Evolutionary conservation across 345 rosid genomes (phyloP).

Genomic region (Balakata baccata): DNA sequence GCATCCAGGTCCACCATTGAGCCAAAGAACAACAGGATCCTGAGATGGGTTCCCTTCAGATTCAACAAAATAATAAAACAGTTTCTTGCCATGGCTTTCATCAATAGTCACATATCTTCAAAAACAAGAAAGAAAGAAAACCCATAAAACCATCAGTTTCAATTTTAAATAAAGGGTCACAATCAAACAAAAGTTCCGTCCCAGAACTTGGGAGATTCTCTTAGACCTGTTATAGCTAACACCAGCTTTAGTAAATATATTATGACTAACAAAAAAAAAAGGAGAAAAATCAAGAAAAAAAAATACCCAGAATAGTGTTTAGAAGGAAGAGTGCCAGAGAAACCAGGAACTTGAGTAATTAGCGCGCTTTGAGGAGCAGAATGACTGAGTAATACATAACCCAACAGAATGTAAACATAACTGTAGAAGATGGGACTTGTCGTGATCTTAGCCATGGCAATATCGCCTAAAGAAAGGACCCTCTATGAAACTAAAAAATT

Average conservation of each 20-base stretch:
- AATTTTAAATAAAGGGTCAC: neutral
- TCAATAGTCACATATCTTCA: slow-evolving; percentile 68
- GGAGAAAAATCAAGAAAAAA: neutral
- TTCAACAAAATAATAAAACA: slow-evolving; percentile 76
- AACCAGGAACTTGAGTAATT: slow-evolving; percentile 64
- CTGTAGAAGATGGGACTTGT: slow-evolving; percentile 14
- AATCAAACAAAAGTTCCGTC: neutral
- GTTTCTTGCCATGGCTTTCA: slow-evolving; percentile 44
- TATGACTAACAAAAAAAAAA: too few relatives aligned
- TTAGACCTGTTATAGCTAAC: too few relatives aligned
- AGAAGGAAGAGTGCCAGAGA: slow-evolving; percentile 59
- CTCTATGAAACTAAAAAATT: neutral
- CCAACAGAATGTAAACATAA: slow-evolving; percentile 20
- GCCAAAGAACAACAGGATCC: slow-evolving; percentile 91
- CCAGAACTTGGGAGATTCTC: slow-evolving; percentile 1
- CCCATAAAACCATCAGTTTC: slow-evolving; percentile 2
- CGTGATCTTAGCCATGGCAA: slow-evolving; percentile 29
- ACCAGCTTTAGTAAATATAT: too few relatives aligned
- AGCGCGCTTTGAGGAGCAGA: slow-evolving; percentile 60
- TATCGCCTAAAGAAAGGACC: neutral
- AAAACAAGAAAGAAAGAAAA: slow-evolving; percentile 1
- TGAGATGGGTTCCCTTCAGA: slow-evolving; percentile 63
- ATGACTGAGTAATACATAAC: slow-evolving; percentile 21
- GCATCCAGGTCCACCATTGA: slow-evolving; percentile 96
- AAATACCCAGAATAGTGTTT: slow-evolving; percentile 80